Evolutionary conservation across 2,329 filamentous ascomycete genomes (phyloP), one percentile per base, ranked within the genome.

Genomic region (Cadophora gregata): DNA sequence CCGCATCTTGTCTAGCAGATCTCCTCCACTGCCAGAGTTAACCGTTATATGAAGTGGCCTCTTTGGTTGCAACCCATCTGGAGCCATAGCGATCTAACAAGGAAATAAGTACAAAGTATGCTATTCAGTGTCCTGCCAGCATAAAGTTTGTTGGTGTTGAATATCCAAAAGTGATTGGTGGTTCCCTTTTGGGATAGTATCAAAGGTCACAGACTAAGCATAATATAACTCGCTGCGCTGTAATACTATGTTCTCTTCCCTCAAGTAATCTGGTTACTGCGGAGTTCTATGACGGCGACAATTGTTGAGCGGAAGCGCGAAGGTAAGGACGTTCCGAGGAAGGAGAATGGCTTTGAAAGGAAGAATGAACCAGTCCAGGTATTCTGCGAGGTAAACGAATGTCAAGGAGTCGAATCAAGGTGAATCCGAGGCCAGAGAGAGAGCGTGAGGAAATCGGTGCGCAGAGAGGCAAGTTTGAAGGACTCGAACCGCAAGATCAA

Each of bases 11-110:
- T 69, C 71, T 14, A 75, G 21, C 47, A 75, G 78, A 73, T 89
- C 83, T 70, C 85, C 82, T 70, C 81, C 82, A 59, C 73, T 73
- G 55, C 84, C 86, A 29, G 86, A 89, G 74, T 90, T 90, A 70
- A 90, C 82, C 65, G 86, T 86, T 67, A 90, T 86, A 71, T 90
- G 88, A 71, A 87, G 87, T 69, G 84, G 80, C 50, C 71, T 70
- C 55, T 60, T 62, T 25, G 72, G 70, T 62, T 51, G 50, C 47
- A 62, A 64, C 14, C 59, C 62, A 45, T 68, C 62, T 27, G 69
- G 66, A 38, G 66, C 63, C 71, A 73, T 74, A 38, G 21, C 63
- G 61, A 61, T 64, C 21, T n/a, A 36, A 16, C 8, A 59, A 53
- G 45, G 48, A 63, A 62, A 59, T 21, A 31, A 38, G 31, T 14